Base-by-base conservation (phyloP, 495 filamentous ascomycete species). In the Pyrenula aspistea region DNA sequence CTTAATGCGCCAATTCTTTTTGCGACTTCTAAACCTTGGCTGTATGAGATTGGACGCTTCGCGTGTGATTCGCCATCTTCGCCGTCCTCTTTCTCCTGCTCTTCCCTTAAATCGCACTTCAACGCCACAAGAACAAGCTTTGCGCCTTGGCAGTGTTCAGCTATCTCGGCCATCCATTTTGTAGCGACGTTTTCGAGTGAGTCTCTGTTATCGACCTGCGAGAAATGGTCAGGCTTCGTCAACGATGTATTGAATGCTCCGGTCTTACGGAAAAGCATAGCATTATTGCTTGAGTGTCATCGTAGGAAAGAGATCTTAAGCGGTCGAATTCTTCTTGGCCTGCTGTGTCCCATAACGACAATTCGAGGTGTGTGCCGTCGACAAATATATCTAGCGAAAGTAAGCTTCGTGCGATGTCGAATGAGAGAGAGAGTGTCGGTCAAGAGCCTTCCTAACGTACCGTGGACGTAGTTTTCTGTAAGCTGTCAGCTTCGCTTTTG, bases 281-380 rank as follows among this genome's bases (percentile, higher is more conserved):
- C 87, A 98, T 96, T 55, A 98, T 93, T 19, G 93, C 83, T 65
- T 98, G 93, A 25, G 93, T 98, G 64, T 98, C 91, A 64, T 95
- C 94, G 74, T 98, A 98, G 57, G 90, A 95, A 15, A 98, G 82
- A 58, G 88, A 91, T 62, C 93, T 87, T 67, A 98, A 76, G 20
- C 93, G 87, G 73, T 98, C 93, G 73, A 97, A 98, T 83, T 98
- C 93, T 76, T 98, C 93, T 74, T 98, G 93, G 15, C 93, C 93
- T 24, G 93, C 93, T 0, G 93, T 98, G 73, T 98, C 93, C 93
- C 93, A 98, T 57, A 98, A 78, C 51, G 90, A 95, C 57, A 98
- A 78, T 70, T 98, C 93, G 69, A 98, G 94, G 71, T 97, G 93
- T 54, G 87, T 85, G 69, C 84, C 88, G 67, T 98, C 93, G 69